phyloP scores from a whole-genome alignment of 1,284 basidiomycete genomes.

The Cystobasidiaceae sp. region DNA sequence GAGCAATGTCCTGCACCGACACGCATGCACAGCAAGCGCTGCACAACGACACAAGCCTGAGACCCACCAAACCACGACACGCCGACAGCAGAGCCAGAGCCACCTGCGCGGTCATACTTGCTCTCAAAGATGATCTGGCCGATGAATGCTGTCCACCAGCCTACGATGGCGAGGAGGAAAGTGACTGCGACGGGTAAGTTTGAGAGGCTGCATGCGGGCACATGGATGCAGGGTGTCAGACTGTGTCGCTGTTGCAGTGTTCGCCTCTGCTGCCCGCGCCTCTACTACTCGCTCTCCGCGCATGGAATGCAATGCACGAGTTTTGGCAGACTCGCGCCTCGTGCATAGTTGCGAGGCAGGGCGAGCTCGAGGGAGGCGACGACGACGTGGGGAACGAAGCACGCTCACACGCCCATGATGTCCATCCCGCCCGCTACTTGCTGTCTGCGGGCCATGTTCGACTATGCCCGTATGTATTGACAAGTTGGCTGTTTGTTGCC shows the following conservation, averaged over 20 bases:
- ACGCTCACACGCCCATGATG: slow-evolving; percentile 21
- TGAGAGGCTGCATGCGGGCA: neutral
- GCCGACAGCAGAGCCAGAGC: slow-evolving; percentile 53
- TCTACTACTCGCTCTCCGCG: neutral
- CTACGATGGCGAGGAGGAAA: slow-evolving; percentile 22
- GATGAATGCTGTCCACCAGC: slow-evolving; percentile 88
- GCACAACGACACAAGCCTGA: neutral
- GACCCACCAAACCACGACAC: slow-evolving; percentile 89
- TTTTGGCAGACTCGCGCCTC: too few relatives aligned
- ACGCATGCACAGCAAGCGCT: too few relatives aligned
- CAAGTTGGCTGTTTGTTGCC: neutral
- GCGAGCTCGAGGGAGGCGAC: neutral
- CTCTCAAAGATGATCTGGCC: slow-evolving; percentile 49
- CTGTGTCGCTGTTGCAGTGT: neutral
- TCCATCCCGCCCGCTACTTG: slow-evolving; percentile 20
- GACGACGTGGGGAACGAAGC: neutral
- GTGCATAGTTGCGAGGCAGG: neutral
- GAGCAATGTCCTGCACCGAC: too few relatives aligned
- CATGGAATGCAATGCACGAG: neutral
- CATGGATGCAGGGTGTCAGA: neutral
- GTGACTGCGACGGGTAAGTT: slow-evolving; percentile 29
- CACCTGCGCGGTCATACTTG: slow-evolving; percentile 37
- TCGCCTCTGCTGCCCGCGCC: neutral
- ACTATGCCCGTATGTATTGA: neutral
- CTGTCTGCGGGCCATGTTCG: slow-evolving; percentile 15